A percentile compares a stretch with the other conserved stretches of the same genome.
Conservation (phyloP, 371 early-diverging fungal species). For the Syncephalastrum sp. region DNA sequence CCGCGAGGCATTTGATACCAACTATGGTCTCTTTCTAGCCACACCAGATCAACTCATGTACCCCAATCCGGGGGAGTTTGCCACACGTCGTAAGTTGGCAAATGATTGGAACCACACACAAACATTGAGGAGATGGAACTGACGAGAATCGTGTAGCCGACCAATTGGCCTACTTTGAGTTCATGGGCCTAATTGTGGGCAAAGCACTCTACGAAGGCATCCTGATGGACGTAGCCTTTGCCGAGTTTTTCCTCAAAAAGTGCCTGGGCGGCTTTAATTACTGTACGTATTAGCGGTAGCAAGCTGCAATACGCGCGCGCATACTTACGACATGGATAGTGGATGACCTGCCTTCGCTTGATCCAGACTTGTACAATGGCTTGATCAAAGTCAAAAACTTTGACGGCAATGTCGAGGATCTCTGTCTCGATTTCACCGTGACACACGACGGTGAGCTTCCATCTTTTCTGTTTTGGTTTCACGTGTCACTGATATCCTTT, state of each 20-base stretch:
- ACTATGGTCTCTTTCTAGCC: constrained; percentile 74
- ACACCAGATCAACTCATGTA: constrained; percentile 80
- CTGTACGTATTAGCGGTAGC: constrained; percentile 40
- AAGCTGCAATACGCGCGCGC: too few species aligned
- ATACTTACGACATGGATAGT: constrained; percentile 31
- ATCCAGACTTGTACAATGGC: constrained; percentile 83
- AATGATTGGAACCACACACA: constrained; percentile 2
- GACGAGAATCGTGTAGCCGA: constrained; percentile 25
- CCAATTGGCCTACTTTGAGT: constrained; percentile 75
- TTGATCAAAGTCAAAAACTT: constrained; percentile 82
- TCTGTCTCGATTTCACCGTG: constrained; percentile 80
- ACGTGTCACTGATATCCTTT: constrained; percentile 1
- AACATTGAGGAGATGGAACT: not conserved
- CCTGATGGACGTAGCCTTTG: constrained; percentile 89
- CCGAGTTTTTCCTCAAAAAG: constrained; percentile 88
- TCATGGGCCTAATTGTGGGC: constrained; percentile 90
- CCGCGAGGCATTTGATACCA: constrained; percentile 82
- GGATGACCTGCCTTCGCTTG: constrained; percentile 89
- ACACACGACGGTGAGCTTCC: constrained; percentile 53
- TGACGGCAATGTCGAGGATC: constrained; percentile 71
- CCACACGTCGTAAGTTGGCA: constrained; percentile 43
- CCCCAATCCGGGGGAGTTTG: constrained; percentile 71
- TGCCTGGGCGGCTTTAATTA: constrained; percentile 77
- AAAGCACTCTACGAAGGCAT: constrained; percentile 95
- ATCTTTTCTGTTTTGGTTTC: constrained; percentile 4